Evolutionary conservation across 495 filamentous ascomycete genomes (phyloP).

Genomic region (Friedmanniomyces endolithicus): DNA sequence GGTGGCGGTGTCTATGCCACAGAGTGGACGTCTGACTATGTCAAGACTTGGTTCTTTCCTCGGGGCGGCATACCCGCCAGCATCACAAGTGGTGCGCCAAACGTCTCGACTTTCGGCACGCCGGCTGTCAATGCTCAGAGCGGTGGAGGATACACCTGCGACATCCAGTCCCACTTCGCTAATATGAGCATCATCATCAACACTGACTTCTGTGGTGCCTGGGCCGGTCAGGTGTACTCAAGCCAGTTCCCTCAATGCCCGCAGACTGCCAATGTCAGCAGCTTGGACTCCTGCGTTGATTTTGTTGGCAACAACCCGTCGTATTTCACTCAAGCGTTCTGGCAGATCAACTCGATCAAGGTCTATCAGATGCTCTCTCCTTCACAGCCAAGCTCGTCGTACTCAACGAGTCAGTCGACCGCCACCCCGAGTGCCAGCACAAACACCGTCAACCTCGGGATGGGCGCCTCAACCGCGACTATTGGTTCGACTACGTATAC

Average conservation of each 20-base stretch:
- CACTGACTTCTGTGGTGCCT: constrained; percentile 39
- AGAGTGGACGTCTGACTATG: constrained; percentile 18
- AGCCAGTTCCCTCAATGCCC: constrained; percentile 6
- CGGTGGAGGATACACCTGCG: constrained; percentile 24
- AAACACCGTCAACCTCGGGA: neutral
- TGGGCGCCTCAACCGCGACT: constrained; percentile 6
- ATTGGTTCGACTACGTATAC: constrained; percentile 4
- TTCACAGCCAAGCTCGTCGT: constrained; percentile 1
- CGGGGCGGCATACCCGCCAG: constrained; percentile 12
- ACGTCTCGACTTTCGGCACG: constrained; percentile 47
- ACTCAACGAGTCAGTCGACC: constrained; percentile 5
- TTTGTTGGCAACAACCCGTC: constrained; percentile 26
- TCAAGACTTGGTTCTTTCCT: constrained; percentile 21
- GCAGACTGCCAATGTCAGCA: constrained; percentile 1
- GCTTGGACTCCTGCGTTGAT: constrained; percentile 9
- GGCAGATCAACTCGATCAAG: constrained; percentile 27
- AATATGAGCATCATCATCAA: constrained; percentile 38
- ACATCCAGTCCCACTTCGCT: constrained; percentile 35
- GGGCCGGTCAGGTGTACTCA: constrained; percentile 25
- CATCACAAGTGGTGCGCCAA: constrained; percentile 12
- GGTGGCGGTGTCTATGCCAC: constrained; percentile 22
- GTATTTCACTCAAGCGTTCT: constrained; percentile 25
- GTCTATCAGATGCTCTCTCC: constrained; percentile 18
- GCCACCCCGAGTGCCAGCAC: neutral
- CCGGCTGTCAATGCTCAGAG: constrained; percentile 52